Conservation (phyloP, 1,284 basidiomycete species). For the Ustilago curta region DNA sequence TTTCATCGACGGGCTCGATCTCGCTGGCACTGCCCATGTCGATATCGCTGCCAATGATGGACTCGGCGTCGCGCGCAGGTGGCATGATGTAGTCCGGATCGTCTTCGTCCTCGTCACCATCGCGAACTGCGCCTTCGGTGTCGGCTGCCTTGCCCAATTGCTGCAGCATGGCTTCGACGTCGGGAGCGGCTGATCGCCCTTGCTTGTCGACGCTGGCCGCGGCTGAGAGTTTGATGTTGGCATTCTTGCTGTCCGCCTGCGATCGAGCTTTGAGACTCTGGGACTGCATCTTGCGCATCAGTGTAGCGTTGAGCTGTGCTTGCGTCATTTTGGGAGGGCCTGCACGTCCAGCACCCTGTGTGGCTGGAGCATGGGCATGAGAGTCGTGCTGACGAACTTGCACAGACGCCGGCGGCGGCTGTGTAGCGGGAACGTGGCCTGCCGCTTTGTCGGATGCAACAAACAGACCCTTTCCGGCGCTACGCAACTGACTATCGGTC, state of each 20-base stretch:
- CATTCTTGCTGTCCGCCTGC: constrained; percentile 26
- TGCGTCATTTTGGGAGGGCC: constrained; percentile 48
- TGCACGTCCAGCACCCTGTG: constrained; percentile 12
- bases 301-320: constrained; percentile 55
- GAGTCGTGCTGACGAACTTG: constrained; percentile 10
- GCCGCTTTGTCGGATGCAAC: constrained; percentile 47
- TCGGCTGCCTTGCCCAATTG: constrained; percentile 12
- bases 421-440: constrained; percentile 29
- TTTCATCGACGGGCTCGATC: constrained; percentile 27
- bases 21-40: constrained; percentile 52
- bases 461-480: constrained; percentile 48
- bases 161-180: constrained; percentile 40
- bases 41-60: constrained; percentile 43
- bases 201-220: neutral
- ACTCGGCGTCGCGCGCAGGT: constrained; percentile 35
- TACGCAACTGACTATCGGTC: constrained; percentile 46
- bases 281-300: constrained; percentile 51
- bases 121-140: constrained; percentile 7
- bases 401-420: constrained; percentile 18
- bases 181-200: constrained; percentile 23
- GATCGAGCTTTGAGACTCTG: constrained; percentile 48
- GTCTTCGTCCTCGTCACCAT: constrained; percentile 37
- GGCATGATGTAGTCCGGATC: constrained; percentile 46
- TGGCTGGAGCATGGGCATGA: neutral
- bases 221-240: neutral